Evolutionary conservation across 2,329 filamentous ascomycete genomes (phyloP).

Genomic region (Cryphonectria japonica): DNA sequence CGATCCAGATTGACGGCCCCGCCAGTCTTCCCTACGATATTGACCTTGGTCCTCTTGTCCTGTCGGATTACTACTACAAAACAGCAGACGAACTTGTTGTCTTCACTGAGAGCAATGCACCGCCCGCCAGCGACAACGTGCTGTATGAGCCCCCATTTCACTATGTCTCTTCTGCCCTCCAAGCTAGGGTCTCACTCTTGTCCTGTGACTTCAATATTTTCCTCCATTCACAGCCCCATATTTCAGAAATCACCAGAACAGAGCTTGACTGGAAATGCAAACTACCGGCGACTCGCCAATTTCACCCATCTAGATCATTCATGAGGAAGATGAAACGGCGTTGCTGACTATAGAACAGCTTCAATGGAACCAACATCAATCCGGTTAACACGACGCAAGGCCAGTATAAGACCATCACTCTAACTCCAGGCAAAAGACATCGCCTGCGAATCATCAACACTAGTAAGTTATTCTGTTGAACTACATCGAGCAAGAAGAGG

Average conservation of each 20-base stretch:
- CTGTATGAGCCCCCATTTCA: slow-evolving; percentile 30
- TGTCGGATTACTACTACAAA: slow-evolving; percentile 56
- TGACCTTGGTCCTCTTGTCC: slow-evolving; percentile 53
- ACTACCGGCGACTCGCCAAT: no score
- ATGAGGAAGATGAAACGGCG: not conserved
- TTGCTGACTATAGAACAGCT: slow-evolving; percentile 26
- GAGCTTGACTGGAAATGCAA: no score
- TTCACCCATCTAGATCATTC: no score
- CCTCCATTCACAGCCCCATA: not conserved
- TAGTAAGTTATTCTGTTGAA: not conserved
- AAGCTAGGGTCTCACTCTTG: not conserved
- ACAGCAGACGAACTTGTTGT: slow-evolving; percentile 37
- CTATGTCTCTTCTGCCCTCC: not conserved
- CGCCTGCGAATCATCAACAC: slow-evolving; percentile 56
- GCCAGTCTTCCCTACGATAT: slow-evolving; percentile 52
- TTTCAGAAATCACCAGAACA: not conserved
- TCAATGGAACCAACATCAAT: slow-evolving; percentile 49
- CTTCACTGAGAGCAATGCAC: slow-evolving; percentile 34
- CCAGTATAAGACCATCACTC: slow-evolving; percentile 40
- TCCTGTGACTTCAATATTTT: not conserved
- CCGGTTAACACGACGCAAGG: slow-evolving; percentile 36
- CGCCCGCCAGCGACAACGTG: slow-evolving; percentile 43
- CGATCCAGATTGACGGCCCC: slow-evolving; percentile 52
- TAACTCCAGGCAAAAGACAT: slow-evolving; percentile 51
- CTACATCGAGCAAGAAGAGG: not conserved